These are phyloP conservation scores for Trichophyton benhamiae DNA, from an alignment of 2,329 filamentous ascomycete species.

Conservation along the genomic window DNA sequence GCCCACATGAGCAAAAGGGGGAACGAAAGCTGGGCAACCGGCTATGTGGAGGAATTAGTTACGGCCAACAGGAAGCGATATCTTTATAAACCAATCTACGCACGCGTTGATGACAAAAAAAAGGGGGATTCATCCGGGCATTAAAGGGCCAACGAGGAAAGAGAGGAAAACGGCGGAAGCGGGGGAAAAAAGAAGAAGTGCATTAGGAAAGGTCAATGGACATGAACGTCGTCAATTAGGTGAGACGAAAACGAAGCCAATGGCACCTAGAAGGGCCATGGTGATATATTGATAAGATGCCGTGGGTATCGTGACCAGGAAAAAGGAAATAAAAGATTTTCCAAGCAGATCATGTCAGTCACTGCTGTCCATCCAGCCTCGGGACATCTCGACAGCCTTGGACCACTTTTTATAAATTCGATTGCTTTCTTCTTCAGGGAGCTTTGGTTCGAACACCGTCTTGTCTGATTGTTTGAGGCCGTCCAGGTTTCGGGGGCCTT, in stretches of 20 bases:
- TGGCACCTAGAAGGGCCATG: neutral
- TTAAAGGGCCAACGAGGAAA: neutral
- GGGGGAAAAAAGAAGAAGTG: neutral
- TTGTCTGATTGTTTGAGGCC: constrained; percentile 57
- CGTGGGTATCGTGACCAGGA: neutral
- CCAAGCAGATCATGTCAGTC: constrained; percentile 9
- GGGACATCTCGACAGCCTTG: constrained; percentile 67
- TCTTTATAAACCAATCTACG: constrained; percentile 3
- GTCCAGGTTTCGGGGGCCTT: constrained; percentile 58
- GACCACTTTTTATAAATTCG: constrained; percentile 60
- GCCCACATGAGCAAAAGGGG: neutral
- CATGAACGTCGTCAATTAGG: neutral
- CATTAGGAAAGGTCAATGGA: neutral
- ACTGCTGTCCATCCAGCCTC: constrained; percentile 47
- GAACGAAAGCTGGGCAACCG: neutral
- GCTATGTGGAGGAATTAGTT: neutral
- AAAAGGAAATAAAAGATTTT: neutral
- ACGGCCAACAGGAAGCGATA: neutral
- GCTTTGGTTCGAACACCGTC: constrained; percentile 56
- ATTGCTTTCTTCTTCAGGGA: constrained; percentile 45
- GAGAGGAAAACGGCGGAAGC: neutral
- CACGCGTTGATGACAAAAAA: neutral
- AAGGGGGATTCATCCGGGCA: neutral
- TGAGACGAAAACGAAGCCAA: neutral
- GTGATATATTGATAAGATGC: neutral